Percentiles rank a stretch among this genome's conserved stretches.
Conservation (phyloP, 768 basidiomycete species). For the Termitomyces sp. region DNA sequence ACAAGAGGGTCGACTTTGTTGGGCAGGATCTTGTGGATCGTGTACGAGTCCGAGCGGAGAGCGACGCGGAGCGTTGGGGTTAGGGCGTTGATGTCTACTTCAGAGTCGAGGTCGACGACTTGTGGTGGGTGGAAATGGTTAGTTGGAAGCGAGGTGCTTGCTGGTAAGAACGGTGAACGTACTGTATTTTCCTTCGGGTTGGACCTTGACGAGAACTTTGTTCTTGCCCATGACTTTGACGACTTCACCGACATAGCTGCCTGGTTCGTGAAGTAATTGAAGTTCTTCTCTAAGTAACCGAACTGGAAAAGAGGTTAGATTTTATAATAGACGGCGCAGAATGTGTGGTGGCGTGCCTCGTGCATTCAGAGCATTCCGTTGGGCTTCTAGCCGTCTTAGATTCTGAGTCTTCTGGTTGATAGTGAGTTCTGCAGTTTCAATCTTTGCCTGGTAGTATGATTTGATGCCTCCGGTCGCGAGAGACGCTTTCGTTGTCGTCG, state of each 20-base stretch:
- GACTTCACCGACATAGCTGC: constrained; percentile 96
- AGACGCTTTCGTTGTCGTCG: constrained; percentile 30
- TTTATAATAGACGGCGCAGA: not conserved
- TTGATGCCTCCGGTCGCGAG: constrained; percentile 65
- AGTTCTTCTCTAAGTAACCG: constrained; percentile 88
- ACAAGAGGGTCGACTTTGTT: constrained; percentile 99
- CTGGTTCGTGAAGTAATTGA: constrained; percentile 66
- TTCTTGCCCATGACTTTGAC: constrained; percentile 99
- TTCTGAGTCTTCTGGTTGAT: constrained; percentile 82
- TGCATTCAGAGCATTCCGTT: constrained; percentile 95
- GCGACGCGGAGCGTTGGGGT: constrained; percentile 89
- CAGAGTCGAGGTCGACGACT: constrained; percentile 93
- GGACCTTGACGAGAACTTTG: constrained; percentile 96
- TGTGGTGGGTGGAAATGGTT: not conserved
- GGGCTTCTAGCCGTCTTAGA: constrained; percentile 89
- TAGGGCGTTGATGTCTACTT: constrained; percentile 75
- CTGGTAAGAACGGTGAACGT: constrained; percentile 25
- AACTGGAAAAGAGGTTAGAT: constrained; percentile 39
- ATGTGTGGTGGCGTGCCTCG: constrained; percentile 48
- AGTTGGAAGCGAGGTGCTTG: not conserved
- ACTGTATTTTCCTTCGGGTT: constrained; percentile 99
- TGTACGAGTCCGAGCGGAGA: constrained; percentile 93
- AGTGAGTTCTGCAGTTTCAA: constrained; percentile 85
- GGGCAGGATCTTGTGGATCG: constrained; percentile 92
- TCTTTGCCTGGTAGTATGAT: constrained; percentile 94